A percentile compares a stretch with the other conserved stretches of the same genome.
Conservation (phyloP, 2,329 filamentous ascomycete species). For the Polytolypa hystricis region DNA sequence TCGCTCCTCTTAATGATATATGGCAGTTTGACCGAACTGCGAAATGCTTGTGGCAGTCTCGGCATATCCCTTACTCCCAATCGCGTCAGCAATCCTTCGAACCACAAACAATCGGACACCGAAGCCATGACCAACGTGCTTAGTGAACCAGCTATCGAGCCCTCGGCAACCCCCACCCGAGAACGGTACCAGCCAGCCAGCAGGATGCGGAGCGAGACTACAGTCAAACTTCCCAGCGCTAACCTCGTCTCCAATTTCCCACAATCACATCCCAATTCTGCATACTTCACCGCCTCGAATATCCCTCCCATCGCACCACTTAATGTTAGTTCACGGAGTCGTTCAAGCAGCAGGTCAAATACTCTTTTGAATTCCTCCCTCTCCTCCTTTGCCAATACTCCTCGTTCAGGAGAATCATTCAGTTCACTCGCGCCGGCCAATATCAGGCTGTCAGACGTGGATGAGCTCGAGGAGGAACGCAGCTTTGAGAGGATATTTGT, state of each 20-base stretch:
- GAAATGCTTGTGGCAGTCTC: conserved; percentile 46
- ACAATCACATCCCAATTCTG: conserved; percentile 22
- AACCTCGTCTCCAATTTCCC: conserved; percentile 19
- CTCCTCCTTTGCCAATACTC: conserved; percentile 51
- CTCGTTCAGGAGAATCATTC: conserved; percentile 74
- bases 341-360: conserved; percentile 43
- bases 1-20: conserved; percentile 50
- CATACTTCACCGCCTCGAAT: conserved; percentile 9
- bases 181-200: conserved; percentile 33
- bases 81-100: conserved; percentile 14
- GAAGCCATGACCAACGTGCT: conserved; percentile 20
- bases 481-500: conserved; percentile 75
- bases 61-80: conserved; percentile 24
- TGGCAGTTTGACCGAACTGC: conserved; percentile 46
- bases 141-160: conserved; percentile 20
- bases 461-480: conserved; percentile 62
- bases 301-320: conserved; percentile 17
- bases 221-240: conserved; percentile 35
- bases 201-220: conserved; percentile 41
- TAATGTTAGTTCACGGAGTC: conserved; percentile 27
- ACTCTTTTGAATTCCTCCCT: conserved; percentile 39
- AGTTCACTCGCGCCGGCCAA: conserved; percentile 36
- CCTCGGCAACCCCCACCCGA: conserved; percentile 36
- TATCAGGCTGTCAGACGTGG: conserved; percentile 48
- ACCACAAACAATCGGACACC: conserved; percentile 10